Evolutionary conservation across 1,284 basidiomycete genomes (phyloP).

Genomic region (Malassezia arunalokei): DNA sequence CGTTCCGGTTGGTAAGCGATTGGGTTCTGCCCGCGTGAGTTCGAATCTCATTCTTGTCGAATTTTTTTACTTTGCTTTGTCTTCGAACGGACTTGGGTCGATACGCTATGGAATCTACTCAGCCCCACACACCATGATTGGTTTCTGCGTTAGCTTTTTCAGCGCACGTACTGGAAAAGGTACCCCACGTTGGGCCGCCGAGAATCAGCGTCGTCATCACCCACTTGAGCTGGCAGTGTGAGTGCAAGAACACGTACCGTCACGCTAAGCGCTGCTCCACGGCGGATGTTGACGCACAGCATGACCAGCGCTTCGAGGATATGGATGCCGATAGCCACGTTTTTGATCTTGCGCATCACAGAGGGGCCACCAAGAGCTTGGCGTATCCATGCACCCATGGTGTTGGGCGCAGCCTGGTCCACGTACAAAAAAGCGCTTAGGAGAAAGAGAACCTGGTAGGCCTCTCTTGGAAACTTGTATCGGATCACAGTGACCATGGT

Average conservation of each 20-base stretch:
- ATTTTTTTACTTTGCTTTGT: constrained; percentile 7
- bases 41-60: constrained; percentile 46
- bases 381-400: constrained; percentile 11
- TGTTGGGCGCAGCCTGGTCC: constrained; percentile 6
- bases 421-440: constrained; percentile 12
- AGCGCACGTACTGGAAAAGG: constrained; percentile 7
- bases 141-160: constrained; percentile 1
- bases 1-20: constrained; percentile 15
- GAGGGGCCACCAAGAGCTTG: constrained; percentile 5
- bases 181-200: constrained; percentile 10
- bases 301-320: constrained; percentile 10
- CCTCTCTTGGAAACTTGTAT: constrained; percentile 13
- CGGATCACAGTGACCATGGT: not conserved
- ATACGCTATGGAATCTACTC: not conserved
- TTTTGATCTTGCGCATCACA: constrained; percentile 3
- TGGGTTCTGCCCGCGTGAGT: constrained; percentile 43
- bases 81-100: not conserved
- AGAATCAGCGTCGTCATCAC: constrained; percentile 10
- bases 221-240: constrained; percentile 13
- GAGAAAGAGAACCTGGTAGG: constrained; percentile 10
- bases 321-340: constrained; percentile 2
- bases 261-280: not conserved
- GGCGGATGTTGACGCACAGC: constrained; percentile 5
- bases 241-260: constrained; percentile 3
- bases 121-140: constrained; percentile 7